phyloP scores from a whole-genome alignment of 345 rosid genomes.

The Pistacia integerrima region DNA sequence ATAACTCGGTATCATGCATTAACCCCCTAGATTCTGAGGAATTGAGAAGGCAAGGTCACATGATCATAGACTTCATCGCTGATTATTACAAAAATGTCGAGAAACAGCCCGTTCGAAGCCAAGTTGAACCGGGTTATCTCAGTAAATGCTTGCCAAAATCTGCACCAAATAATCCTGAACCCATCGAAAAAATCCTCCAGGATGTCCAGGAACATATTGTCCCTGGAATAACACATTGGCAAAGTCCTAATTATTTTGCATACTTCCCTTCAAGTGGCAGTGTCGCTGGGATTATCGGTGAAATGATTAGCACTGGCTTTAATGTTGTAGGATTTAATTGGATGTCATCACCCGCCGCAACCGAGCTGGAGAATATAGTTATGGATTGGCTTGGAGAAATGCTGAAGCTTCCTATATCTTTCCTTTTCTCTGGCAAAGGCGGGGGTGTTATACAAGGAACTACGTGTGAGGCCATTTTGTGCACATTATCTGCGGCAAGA shows the following conservation, averaged over 20 bases:
- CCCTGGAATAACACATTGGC: slow-evolving; percentile 57
- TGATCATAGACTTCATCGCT: slow-evolving; percentile 43
- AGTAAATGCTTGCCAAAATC: slow-evolving; percentile 31
- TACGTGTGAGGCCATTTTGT: slow-evolving; percentile 43
- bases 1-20: neutral
- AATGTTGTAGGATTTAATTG: slow-evolving; percentile 49
- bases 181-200: slow-evolving; percentile 32
- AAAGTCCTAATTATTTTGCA: slow-evolving; percentile 43
- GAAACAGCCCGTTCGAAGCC: slow-evolving; percentile 40
- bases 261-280: slow-evolving; percentile 34
- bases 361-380: slow-evolving; percentile 47
- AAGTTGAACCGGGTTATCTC: slow-evolving; percentile 44
- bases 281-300: slow-evolving; percentile 36
- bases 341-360: slow-evolving; percentile 55
- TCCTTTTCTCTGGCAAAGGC: slow-evolving; percentile 40
- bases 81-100: slow-evolving; percentile 40
- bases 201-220: slow-evolving; percentile 37
- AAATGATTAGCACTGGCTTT: slow-evolving; percentile 42
- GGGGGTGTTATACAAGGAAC: slow-evolving; percentile 46
- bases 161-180: slow-evolving; percentile 34
- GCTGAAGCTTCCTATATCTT: slow-evolving; percentile 37
- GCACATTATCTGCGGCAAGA: slow-evolving; percentile 40
- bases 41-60: slow-evolving; percentile 43
- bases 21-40: slow-evolving; percentile 40
- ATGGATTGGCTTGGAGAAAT: slow-evolving; percentile 49